phyloP scores from a whole-genome alignment of 176 grass and related monocot genomes.

The Triticum timopheevii region DNA sequence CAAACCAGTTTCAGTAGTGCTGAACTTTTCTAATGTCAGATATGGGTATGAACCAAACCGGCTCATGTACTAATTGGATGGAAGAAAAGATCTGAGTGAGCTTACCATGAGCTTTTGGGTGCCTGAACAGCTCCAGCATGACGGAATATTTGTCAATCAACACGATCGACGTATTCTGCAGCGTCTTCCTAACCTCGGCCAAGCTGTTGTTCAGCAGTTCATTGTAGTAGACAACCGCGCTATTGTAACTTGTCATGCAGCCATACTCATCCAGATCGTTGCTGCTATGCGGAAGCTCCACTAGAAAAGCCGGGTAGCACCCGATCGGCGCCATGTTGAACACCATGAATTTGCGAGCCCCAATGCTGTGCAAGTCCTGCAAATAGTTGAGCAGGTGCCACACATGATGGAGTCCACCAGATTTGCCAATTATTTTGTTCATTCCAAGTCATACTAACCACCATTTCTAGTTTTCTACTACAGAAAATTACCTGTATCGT shows the following conservation, averaged over 20 bases:
- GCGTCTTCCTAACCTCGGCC: constrained; percentile 7
- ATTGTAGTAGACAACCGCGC: constrained; percentile 58
- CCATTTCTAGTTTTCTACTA: neutral
- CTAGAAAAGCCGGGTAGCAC: constrained; percentile 72
- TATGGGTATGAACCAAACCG: neutral
- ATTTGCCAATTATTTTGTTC: neutral
- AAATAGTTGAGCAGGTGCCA: neutral
- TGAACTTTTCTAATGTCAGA: neutral
- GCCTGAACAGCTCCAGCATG: constrained; percentile 57
- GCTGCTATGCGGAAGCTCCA: constrained; percentile 24
- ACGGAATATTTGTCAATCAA: constrained; percentile 46
- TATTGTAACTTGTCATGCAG: constrained; percentile 57
- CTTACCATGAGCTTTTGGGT: constrained; percentile 50
- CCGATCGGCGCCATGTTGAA: constrained; percentile 68
- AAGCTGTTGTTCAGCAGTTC: constrained; percentile 46
- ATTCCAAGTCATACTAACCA: neutral
- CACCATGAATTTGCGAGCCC: constrained; percentile 59
- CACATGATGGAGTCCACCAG: neutral
- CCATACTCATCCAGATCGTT: constrained; percentile 53
- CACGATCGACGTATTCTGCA: constrained; percentile 40
- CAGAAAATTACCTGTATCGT: constrained; percentile 43
- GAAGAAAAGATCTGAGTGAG: neutral
- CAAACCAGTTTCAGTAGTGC: neutral
- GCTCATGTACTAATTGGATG: neutral
- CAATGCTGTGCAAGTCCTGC: constrained; percentile 58